Evolutionary conservation across 1,284 basidiomycete species (phyloP).

Genomic region (Gymnopus androsaceus): DNA sequence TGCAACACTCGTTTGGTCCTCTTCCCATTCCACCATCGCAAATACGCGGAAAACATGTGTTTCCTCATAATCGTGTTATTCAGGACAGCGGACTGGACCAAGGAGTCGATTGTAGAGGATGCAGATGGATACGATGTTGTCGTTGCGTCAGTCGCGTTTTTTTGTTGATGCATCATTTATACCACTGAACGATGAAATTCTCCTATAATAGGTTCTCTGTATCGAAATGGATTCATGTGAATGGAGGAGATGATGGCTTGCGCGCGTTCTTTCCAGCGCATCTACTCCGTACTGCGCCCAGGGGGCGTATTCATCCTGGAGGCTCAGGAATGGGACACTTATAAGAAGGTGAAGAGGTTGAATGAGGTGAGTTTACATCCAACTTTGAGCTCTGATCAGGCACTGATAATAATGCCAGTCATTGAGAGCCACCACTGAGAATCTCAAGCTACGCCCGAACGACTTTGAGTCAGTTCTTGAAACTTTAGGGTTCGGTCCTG

Average conservation of each 20-base stretch:
- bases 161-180: too few relatives aligned
- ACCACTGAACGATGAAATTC: neutral
- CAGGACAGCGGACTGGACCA: slow-evolving; percentile 68
- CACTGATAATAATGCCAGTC: slow-evolving; percentile 33
- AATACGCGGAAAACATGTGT: slow-evolving; percentile 38
- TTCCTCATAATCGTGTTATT: slow-evolving; percentile 80
- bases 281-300: slow-evolving; percentile 53
- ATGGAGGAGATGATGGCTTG: slow-evolving; percentile 71
- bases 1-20: slow-evolving; percentile 71
- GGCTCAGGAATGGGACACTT: slow-evolving; percentile 79
- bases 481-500: slow-evolving; percentile 61
- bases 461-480: slow-evolving; percentile 57
- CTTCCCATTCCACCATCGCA: slow-evolving; percentile 61
- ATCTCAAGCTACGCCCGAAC: slow-evolving; percentile 57
- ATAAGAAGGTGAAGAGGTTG: slow-evolving; percentile 72
- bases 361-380: slow-evolving; percentile 44
- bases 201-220: slow-evolving; percentile 64
- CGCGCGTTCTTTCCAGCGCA: slow-evolving; percentile 62
- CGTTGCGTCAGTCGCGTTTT: slow-evolving; percentile 63
- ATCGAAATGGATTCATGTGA: slow-evolving; percentile 86
- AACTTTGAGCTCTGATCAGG: slow-evolving; percentile 1
- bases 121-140: slow-evolving; percentile 68
- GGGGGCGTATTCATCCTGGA: slow-evolving; percentile 73
- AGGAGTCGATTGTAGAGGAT: slow-evolving; percentile 57
- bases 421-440: slow-evolving; percentile 59